Percentiles rank a stretch among this genome's conserved stretches.
These are phyloP conservation scores for Prunella vulgaris DNA, from an alignment of 257 asterid genomes.

Conservation along the genomic window DNA sequence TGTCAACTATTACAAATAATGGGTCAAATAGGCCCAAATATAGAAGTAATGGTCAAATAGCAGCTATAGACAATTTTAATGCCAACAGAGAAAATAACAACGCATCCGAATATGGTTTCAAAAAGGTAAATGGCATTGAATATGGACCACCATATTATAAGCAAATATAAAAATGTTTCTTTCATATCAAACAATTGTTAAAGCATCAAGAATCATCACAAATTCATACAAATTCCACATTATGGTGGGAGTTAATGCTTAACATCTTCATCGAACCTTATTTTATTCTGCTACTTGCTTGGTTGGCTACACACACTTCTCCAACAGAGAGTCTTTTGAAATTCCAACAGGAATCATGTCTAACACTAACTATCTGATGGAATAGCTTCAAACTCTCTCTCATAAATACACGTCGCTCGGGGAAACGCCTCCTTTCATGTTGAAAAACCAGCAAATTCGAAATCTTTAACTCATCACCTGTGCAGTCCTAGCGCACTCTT, in stretches of 20 bases:
- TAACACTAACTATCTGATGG: background rate
- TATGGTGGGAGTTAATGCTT: background rate
- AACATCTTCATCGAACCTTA: background rate
- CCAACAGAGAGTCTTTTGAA: background rate
- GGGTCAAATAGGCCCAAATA: background rate
- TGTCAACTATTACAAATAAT: no score
- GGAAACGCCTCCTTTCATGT: background rate
- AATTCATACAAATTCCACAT: background rate
- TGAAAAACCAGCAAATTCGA: background rate
- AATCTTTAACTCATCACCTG: conserved; percentile 30
- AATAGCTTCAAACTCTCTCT: background rate
- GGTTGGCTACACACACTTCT: background rate
- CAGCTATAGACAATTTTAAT: background rate
- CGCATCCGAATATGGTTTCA: background rate
- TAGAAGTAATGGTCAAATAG: background rate
- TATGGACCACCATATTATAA: background rate
- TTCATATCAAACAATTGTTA: background rate
- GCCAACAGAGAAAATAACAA: background rate
- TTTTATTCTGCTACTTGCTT: background rate
- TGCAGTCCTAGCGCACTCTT: conserved; percentile 51
- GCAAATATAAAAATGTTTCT: background rate
- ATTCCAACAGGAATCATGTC: background rate
- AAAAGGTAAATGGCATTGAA: background rate
- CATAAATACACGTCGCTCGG: background rate
- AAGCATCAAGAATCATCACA: background rate